These are phyloP conservation scores for Aspergillus tanneri DNA, from an alignment of 2,329 filamentous ascomycete species.

Conservation along the genomic window DNA sequence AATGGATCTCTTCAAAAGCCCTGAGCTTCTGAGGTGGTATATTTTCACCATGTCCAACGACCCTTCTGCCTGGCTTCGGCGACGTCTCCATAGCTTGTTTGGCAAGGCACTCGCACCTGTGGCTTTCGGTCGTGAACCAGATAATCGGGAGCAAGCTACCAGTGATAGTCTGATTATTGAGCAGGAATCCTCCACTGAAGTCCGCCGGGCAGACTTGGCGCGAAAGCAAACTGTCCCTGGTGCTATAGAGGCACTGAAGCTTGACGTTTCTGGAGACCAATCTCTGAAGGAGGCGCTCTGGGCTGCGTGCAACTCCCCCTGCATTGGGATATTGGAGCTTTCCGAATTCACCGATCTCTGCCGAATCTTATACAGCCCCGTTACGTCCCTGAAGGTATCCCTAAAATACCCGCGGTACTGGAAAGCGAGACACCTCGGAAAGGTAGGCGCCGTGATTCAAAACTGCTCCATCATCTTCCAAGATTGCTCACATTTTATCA, in stretches of 20 bases:
- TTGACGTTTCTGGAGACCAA: slow-evolving; percentile 50
- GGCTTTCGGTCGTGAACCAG: slow-evolving; percentile 54
- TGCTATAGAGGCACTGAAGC: slow-evolving; percentile 57
- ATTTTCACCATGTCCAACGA: slow-evolving; percentile 58
- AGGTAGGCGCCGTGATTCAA: slow-evolving; percentile 36
- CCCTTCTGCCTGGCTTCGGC: slow-evolving; percentile 58
- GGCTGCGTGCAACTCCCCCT: slow-evolving; percentile 55
- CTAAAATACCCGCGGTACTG: slow-evolving; percentile 59
- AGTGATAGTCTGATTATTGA: slow-evolving; percentile 56
- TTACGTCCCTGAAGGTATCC: slow-evolving; percentile 50
- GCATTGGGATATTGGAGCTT: slow-evolving; percentile 54
- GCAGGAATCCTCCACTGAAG: slow-evolving; percentile 52
- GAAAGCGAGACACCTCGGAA: slow-evolving; percentile 54
- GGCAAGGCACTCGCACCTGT: slow-evolving; percentile 58
- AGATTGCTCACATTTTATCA: slow-evolving; percentile 19
- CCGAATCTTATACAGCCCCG: slow-evolving; percentile 54
- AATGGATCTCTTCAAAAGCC: slow-evolving; percentile 53
- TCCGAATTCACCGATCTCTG: slow-evolving; percentile 59
- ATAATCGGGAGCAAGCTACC: slow-evolving; percentile 32
- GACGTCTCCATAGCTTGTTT: slow-evolving; percentile 53
- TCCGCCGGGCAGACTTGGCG: slow-evolving; percentile 54
- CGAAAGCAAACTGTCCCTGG: slow-evolving; percentile 58
- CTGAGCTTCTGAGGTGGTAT: slow-evolving; percentile 56
- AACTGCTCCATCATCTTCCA: neutral
- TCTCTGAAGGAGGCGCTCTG: slow-evolving; percentile 56